Conservation (phyloP, 2,329 filamentous ascomycete species). For the Keithomyces neogunnii region DNA sequence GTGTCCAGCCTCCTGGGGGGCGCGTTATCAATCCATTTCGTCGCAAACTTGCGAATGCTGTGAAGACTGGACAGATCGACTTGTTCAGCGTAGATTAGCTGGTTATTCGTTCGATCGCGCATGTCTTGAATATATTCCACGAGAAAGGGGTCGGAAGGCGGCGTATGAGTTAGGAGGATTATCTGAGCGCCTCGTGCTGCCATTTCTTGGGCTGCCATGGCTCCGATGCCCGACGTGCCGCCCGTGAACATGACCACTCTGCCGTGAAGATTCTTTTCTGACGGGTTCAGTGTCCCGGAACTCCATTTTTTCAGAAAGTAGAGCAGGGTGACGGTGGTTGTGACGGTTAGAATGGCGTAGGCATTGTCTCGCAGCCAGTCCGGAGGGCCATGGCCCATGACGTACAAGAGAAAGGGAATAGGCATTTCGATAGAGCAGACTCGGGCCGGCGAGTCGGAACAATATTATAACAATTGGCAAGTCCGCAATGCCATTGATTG, state of each 20-base stretch:
- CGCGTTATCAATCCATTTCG: constrained; percentile 94
- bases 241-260: constrained; percentile 92
- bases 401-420: constrained; percentile 39
- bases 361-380: constrained; percentile 37
- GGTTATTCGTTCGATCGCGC: constrained; percentile 65
- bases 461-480: not conserved
- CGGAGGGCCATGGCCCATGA: constrained; percentile 41
- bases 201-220: constrained; percentile 63
- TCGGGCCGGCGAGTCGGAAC: not conserved
- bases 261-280: constrained; percentile 82
- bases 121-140: constrained; percentile 89
- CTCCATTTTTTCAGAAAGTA: constrained; percentile 62
- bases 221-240: constrained; percentile 88
- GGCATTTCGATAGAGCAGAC: constrained; percentile 32
- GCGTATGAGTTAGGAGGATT: constrained; percentile 76
- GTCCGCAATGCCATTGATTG: not conserved
- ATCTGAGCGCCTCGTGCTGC: constrained; percentile 81
- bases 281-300: constrained; percentile 62
- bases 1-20: constrained; percentile 84
- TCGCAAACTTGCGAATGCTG: constrained; percentile 86
- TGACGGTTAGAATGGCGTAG: constrained; percentile 31
- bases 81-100: constrained; percentile 90
- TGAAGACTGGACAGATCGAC: constrained; percentile 84
- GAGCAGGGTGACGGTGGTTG: constrained; percentile 28
- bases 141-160: constrained; percentile 77